Evolutionary conservation across 371 early-diverging fungal species (phyloP).

Genomic region (Mucor racemosus): DNA sequence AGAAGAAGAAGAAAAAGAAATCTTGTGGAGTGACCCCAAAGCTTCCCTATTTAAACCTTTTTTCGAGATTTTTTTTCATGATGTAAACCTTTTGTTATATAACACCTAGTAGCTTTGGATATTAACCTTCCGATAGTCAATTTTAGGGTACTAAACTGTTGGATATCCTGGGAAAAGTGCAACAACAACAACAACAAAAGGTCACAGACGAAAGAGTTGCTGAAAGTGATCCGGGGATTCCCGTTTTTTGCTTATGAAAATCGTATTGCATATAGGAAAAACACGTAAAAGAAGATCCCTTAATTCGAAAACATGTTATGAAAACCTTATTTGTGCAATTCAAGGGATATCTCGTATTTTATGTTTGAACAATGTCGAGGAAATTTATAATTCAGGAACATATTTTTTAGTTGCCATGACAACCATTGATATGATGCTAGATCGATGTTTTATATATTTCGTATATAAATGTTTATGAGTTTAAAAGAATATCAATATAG

Average conservation of each 20-base stretch:
- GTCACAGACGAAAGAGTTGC: slow-evolving; percentile 9
- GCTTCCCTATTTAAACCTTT: slow-evolving; percentile 9
- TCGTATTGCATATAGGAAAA: slow-evolving; percentile 12
- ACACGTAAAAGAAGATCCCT: slow-evolving; percentile 10
- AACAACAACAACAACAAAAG: neutral
- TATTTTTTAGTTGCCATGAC: neutral
- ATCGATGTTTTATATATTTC: too few relatives aligned
- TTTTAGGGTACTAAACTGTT: neutral
- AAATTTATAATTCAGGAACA: neutral
- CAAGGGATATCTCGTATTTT: neutral
- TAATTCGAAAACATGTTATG: neutral
- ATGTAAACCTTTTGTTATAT: slow-evolving; percentile 6
- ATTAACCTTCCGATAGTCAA: neutral
- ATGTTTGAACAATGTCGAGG: too few relatives aligned
- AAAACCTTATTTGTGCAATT: neutral
- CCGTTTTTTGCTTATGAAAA: slow-evolving; percentile 23
- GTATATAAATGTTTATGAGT: neutral
- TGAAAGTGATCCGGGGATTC: slow-evolving; percentile 16
- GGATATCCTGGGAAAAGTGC: slow-evolving; percentile 19
- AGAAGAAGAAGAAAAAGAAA: slow-evolving; percentile 9
- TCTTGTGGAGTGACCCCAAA: neutral
- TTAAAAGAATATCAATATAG: neutral
- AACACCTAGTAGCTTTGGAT: neutral
- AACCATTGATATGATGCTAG: neutral
- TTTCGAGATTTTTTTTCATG: slow-evolving; percentile 1